Evolutionary conservation across 2,329 filamentous ascomycete species (phyloP).

Genomic region (Daldinia sp.): DNA sequence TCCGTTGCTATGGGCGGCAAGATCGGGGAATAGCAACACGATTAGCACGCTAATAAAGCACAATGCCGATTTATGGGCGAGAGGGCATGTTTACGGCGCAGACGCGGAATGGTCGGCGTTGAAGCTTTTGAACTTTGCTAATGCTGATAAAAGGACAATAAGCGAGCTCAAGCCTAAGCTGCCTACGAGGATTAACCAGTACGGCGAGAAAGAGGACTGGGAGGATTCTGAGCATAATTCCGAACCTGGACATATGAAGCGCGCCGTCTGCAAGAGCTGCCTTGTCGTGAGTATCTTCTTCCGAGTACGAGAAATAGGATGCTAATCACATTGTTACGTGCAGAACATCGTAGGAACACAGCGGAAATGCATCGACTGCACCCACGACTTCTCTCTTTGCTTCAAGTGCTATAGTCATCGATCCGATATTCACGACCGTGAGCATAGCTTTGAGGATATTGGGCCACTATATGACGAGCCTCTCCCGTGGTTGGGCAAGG

Average conservation of each 20-base stretch:
- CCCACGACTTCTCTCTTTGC: constrained; percentile 48
- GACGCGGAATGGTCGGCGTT: neutral
- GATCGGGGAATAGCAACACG: neutral
- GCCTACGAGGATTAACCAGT: neutral
- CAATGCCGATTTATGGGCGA: neutral
- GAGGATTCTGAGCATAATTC: neutral
- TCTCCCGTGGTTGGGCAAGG: too few relatives aligned
- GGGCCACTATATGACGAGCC: neutral
- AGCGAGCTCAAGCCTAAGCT: neutral
- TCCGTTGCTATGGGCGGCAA: neutral
- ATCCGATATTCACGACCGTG: constrained; percentile 5
- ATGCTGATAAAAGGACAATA: neutral
- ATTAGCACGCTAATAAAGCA: neutral
- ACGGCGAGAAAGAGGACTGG: neutral
- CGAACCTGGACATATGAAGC: neutral
- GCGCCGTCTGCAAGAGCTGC: neutral
- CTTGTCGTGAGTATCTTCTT: neutral
- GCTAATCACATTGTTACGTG: neutral
- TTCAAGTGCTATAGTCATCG: constrained; percentile 43
- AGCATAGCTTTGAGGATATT: constrained; percentile 8
- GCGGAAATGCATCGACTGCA: constrained; percentile 34
- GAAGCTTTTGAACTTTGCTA: neutral
- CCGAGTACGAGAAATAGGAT: neutral
- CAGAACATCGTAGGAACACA: neutral
- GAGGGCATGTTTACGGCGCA: neutral